Conservation (phyloP, 805 yeast species). For the Isabelozyma heimii region DNA sequence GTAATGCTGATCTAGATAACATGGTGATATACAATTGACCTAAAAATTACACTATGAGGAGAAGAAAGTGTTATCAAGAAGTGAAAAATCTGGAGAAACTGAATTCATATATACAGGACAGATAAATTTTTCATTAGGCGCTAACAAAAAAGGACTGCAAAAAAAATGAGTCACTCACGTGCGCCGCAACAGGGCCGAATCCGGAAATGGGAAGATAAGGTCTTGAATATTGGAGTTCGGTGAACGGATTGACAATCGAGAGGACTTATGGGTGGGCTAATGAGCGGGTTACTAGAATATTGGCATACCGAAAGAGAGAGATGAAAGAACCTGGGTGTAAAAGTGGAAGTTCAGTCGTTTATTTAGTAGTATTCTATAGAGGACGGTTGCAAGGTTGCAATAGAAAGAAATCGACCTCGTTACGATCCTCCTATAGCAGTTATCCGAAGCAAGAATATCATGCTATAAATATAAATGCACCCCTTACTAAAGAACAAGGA, state of each 20-base stretch:
- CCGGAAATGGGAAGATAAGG: neutral
- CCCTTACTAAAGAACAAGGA: too few species aligned
- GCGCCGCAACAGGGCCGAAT: neutral
- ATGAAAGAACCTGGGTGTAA: too few species aligned
- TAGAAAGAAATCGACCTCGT: too few species aligned
- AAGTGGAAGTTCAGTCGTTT: too few species aligned
- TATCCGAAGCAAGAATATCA: too few species aligned
- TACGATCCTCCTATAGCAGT: too few species aligned
- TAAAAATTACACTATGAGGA: neutral
- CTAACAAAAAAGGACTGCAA: neutral
- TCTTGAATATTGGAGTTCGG: neutral
- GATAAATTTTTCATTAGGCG: neutral
- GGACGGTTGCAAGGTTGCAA: too few species aligned
- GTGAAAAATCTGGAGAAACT: conserved; percentile 1
- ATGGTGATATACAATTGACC: conserved; percentile 5
- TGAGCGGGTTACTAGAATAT: too few species aligned
- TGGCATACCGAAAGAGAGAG: too few species aligned
- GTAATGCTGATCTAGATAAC: conserved; percentile 19
- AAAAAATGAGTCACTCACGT: neutral
- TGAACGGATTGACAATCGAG: neutral
- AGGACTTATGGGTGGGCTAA: too few species aligned
- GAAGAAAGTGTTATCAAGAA: neutral
- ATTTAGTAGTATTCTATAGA: too few species aligned
- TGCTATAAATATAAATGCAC: too few species aligned
- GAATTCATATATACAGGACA: neutral